Base-by-base conservation (phyloP, 805 yeast genomes). In the Nakazawaea ambrosiae region DNA sequence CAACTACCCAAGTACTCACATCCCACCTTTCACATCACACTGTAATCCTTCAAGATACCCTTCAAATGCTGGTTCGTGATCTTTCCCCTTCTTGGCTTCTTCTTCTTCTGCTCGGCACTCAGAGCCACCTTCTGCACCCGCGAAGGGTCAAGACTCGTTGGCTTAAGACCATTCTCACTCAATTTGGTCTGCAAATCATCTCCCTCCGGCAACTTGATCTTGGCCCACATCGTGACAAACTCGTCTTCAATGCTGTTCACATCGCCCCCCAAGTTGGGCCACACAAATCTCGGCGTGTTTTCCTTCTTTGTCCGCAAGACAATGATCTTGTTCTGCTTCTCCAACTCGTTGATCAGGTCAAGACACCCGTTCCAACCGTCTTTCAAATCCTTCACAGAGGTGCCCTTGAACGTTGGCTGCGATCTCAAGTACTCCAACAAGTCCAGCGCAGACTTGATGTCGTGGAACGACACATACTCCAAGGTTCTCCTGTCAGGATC, bases 81-180 rank as follows among this genome's bases (percentile, higher is more conserved):
- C 67, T 88, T 92, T 32, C 96, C 94, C 54, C 88, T 75, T 61
- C 97, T 78, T 35, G 94, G 85, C 60, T 85, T 89, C 73, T 87
- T 87, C 62, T 88, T 90, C 57, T 82, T 76, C 46, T 76, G 80
- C 36, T 69, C 73, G 23, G 62, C 65, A 1, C 68, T 61, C 14
- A 66, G 60, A 28, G 67, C 70, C 32, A 73, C 74, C 39, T 73
- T 75, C 54, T 78, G 81, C 60, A 81, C 85, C 42, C 88, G 63
- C n/a, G 84, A 75, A n/a, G 98, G 97, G 55, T 92, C 98, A n/a
- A 88, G 92, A 53, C 92, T 83, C 0, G 97, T 90, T 8, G 98
- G 98, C 58, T 88, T 92, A 57, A 92, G 71, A n/a, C 96, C 90
- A 42, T 84, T 78, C 42, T 78, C 85, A 42, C 81, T 73, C 45